phyloP scores from a whole-genome alignment of 2,329 filamentous ascomycete species.

The Alternaria sp. region DNA sequence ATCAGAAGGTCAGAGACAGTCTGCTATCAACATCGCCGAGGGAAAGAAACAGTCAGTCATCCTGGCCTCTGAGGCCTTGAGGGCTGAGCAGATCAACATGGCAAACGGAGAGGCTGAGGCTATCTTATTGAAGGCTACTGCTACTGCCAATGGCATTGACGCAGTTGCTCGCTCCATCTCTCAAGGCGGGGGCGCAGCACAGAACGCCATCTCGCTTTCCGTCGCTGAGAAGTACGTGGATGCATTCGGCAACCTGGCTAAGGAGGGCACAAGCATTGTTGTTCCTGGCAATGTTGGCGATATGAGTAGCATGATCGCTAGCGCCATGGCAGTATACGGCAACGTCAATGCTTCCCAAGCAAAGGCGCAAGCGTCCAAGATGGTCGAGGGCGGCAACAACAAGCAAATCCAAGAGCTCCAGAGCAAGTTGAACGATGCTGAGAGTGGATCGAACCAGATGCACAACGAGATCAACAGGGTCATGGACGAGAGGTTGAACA shows the following conservation, averaged over 20 bases:
- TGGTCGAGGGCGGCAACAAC: slow-evolving; percentile 25
- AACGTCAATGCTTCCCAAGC: slow-evolving; percentile 87
- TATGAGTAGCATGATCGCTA: slow-evolving; percentile 95
- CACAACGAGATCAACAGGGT: slow-evolving; percentile 45
- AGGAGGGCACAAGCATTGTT: slow-evolving; percentile 94
- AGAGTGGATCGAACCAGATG: slow-evolving; percentile 34
- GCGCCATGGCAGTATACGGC: slow-evolving; percentile 92
- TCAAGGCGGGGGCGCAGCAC: slow-evolving; percentile 76
- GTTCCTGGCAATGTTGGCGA: slow-evolving; percentile 98
- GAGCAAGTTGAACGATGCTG: slow-evolving; percentile 34
- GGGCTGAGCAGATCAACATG: slow-evolving; percentile 90
- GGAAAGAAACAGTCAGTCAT: slow-evolving; percentile 97
- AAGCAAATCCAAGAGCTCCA: slow-evolving; percentile 47
- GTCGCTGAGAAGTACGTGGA: slow-evolving; percentile 99
- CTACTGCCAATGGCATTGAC: slow-evolving; percentile 88
- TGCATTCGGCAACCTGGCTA: slow-evolving; percentile 89
- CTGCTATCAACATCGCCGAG: slow-evolving; percentile 98
- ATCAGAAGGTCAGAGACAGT: slow-evolving; percentile 95
- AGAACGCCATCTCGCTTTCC: slow-evolving; percentile 83
- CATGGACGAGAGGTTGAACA: slow-evolving; percentile 48
- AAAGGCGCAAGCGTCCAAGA: slow-evolving; percentile 68
- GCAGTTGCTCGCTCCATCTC: slow-evolving; percentile 81
- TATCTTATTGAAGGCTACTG: slow-evolving; percentile 83
- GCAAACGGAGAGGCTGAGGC: slow-evolving; percentile 94
- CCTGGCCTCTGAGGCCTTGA: slow-evolving; percentile 89